phyloP scores from a whole-genome alignment of 352 stramenopile genomes.

The Globisporangium echinulatum region DNA sequence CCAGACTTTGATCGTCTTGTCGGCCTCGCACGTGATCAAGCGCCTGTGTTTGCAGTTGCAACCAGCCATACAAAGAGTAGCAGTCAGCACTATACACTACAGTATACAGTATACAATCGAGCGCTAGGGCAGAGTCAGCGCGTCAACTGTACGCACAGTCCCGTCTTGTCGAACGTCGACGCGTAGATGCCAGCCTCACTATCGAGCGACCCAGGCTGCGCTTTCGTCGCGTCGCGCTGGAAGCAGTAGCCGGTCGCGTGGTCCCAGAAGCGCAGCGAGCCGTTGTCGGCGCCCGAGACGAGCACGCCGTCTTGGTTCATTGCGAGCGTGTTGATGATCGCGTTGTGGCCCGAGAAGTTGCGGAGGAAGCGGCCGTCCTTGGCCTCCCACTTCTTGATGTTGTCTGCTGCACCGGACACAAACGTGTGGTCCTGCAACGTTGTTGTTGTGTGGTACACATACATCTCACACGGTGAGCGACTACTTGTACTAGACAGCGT shows the following conservation, averaged over 20 bases:
- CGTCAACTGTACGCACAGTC: slow-evolving; percentile 46
- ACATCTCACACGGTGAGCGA: too few relatives aligned
- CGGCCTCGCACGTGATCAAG: slow-evolving; percentile 97
- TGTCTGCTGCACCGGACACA: slow-evolving; percentile 95
- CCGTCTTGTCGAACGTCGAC: slow-evolving; percentile 96
- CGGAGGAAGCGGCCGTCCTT: slow-evolving; percentile 94
- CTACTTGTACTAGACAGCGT: too few relatives aligned
- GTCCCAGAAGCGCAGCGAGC: slow-evolving; percentile 98
- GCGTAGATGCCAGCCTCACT: slow-evolving; percentile 97
- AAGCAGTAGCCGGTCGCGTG: slow-evolving; percentile 98
- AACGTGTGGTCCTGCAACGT: slow-evolving; percentile 92
- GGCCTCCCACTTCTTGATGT: slow-evolving; percentile 98
- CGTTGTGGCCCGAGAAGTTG: slow-evolving; percentile 97
- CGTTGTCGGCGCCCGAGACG: slow-evolving; percentile 95
- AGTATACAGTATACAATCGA: too few relatives aligned
- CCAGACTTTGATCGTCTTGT: slow-evolving; percentile 99
- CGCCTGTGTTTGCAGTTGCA: slow-evolving; percentile 45
- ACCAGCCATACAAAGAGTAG: slow-evolving; percentile 5
- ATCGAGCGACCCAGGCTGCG: slow-evolving; percentile 94
- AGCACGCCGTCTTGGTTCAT: slow-evolving; percentile 98
- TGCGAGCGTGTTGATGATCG: slow-evolving; percentile 97
- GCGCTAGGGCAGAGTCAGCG: too few relatives aligned
- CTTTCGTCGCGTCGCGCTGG: slow-evolving; percentile 92
- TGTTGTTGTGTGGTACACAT: neutral
- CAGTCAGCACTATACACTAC: neutral